Evolutionary conservation across 148 eudicot genomes (phyloP).

Genomic region (Camellia granthamiana): DNA sequence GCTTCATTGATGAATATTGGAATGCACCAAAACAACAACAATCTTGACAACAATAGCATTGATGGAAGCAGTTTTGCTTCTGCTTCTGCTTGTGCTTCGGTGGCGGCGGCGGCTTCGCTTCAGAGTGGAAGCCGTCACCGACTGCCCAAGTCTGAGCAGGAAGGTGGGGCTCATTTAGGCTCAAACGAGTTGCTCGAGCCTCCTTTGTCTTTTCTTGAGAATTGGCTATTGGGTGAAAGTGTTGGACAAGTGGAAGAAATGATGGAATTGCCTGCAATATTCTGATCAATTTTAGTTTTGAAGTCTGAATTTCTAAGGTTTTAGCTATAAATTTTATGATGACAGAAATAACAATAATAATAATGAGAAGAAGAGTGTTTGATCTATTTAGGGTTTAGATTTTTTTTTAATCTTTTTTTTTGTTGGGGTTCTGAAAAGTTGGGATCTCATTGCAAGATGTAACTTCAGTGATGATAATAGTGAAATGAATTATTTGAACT

Average conservation of each 20-base stretch:
- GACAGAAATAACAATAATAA: neutral
- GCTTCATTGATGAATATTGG: neutral
- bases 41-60: neutral
- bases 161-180: conserved; percentile 8
- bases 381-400: neutral
- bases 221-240: conserved; percentile 83
- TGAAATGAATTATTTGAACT: conserved; percentile 15
- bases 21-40: neutral
- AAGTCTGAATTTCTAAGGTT: neutral
- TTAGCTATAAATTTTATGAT: conserved; percentile 3
- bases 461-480: conserved; percentile 15
- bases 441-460: conserved; percentile 24
- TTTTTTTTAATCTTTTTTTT: neutral
- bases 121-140: conserved; percentile 1
- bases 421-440: conserved; percentile 17
- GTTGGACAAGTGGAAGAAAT: conserved; percentile 51
- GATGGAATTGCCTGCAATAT: conserved; percentile 62
- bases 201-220: conserved; percentile 70
- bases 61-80: neutral
- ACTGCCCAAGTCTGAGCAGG: conserved; percentile 18
- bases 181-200: conserved; percentile 47
- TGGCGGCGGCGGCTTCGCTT: neutral
- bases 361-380: neutral
- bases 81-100: no score
- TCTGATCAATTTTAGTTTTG: conserved; percentile 19